Evolutionary conservation across 805 yeast genomes (phyloP).

Genomic region (Starmerella powellii): DNA sequence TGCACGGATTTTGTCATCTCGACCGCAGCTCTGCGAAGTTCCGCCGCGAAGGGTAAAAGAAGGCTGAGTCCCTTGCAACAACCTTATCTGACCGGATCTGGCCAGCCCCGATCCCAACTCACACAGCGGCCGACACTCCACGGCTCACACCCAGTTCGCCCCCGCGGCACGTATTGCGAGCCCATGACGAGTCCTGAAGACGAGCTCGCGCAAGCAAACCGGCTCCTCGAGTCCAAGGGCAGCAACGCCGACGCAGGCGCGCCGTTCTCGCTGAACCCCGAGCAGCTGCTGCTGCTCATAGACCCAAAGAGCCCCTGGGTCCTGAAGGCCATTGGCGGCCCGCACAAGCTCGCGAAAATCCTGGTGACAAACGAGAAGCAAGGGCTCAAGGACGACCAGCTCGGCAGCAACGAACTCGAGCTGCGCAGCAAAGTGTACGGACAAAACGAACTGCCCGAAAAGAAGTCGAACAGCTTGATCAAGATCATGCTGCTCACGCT

Average conservation of each 20-base stretch:
- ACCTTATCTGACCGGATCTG: no score
- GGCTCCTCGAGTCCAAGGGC: constrained; percentile 11
- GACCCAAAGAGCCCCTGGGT: constrained; percentile 33
- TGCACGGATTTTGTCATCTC: no score
- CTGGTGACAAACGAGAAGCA: constrained; percentile 26
- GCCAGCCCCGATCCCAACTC: no score
- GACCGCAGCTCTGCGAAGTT: no score
- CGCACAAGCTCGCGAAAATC: constrained; percentile 24
- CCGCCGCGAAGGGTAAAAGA: no score
- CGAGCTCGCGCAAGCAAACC: constrained; percentile 14
- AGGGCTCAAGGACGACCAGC: constrained; percentile 26
- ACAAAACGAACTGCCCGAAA: constrained; percentile 57
- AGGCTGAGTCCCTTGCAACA: no score
- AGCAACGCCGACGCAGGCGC: background rate
- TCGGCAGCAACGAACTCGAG: constrained; percentile 18
- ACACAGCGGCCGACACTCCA: no score
- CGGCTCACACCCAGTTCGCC: no score
- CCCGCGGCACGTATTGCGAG: no score
- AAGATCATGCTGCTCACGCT: constrained; percentile 67
- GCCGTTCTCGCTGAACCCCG: constrained; percentile 18
- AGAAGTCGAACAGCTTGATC: constrained; percentile 55
- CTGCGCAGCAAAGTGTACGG: constrained; percentile 47
- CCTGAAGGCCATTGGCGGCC: constrained; percentile 32
- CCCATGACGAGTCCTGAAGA: background rate
- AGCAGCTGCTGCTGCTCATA: constrained; percentile 23